phyloP scores from a whole-genome alignment of 2,329 filamentous ascomycete species.

The Penicillium vulpinum region DNA sequence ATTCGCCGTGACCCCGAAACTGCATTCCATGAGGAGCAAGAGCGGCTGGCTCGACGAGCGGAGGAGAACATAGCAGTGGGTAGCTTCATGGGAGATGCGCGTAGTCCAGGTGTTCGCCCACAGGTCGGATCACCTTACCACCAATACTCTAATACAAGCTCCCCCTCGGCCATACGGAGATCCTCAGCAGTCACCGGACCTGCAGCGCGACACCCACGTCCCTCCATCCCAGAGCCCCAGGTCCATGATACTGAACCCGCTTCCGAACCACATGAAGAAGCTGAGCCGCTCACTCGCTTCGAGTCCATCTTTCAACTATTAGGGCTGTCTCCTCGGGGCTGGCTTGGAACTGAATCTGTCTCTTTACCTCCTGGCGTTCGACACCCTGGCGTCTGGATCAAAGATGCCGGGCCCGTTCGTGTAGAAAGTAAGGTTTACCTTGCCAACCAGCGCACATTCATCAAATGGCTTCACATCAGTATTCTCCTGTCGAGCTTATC shows the following conservation, averaged over 20 bases:
- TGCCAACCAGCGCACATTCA: slow-evolving; percentile 95
- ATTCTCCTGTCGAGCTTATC: slow-evolving; percentile 82
- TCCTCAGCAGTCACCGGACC: slow-evolving; percentile 29
- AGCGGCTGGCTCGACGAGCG: slow-evolving; percentile 74
- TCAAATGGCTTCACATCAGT: slow-evolving; percentile 97
- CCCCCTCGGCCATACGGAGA: slow-evolving; percentile 23
- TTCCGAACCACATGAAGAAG: slow-evolving; percentile 28
- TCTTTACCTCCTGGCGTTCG: slow-evolving; percentile 82
- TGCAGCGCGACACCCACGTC: slow-evolving; percentile 31
- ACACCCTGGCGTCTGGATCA: slow-evolving; percentile 84
- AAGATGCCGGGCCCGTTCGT: slow-evolving; percentile 86
- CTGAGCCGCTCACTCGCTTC: slow-evolving; percentile 58
- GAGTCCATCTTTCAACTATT: slow-evolving; percentile 78
- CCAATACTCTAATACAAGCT: slow-evolving; percentile 25
- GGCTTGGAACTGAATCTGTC: slow-evolving; percentile 51
- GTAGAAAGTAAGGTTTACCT: slow-evolving; percentile 99
- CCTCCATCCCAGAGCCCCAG: slow-evolving; percentile 39
- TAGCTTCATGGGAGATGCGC: slow-evolving; percentile 68
- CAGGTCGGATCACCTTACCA: slow-evolving; percentile 38
- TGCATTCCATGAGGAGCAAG: slow-evolving; percentile 89
- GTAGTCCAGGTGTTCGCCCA: slow-evolving; percentile 30
- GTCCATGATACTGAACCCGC: slow-evolving; percentile 37
- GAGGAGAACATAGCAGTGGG: slow-evolving; percentile 89
- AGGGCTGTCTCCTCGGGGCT: slow-evolving; percentile 75
- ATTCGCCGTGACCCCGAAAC: slow-evolving; percentile 89